Percentiles rank a stretch among this genome's conserved stretches.
Evolutionary conservation across 306 rosid species (phyloP).

Genomic region (Quercus variabilis): DNA sequence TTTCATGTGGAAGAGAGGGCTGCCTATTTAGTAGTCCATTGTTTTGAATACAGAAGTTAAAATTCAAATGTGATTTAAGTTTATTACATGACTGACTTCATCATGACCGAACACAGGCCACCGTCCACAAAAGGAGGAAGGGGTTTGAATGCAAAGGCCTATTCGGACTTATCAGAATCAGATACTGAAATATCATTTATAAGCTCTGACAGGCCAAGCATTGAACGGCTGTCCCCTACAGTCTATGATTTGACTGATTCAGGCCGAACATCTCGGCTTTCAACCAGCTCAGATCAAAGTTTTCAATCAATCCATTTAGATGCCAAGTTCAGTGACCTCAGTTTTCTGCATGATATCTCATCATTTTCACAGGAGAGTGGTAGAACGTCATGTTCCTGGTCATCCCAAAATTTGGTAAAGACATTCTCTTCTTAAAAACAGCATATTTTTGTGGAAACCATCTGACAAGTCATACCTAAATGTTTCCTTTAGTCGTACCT

Average conservation of each 20-base stretch:
- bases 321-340: slow-evolving; percentile 34
- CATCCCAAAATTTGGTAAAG: slow-evolving; percentile 64
- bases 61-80: not conserved
- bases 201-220: slow-evolving; percentile 78
- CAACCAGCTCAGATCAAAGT: slow-evolving; percentile 74
- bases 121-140: slow-evolving; percentile 34
- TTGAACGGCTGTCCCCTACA: slow-evolving; percentile 56
- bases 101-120: slow-evolving; percentile 34
- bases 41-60: too few species aligned
- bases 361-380: slow-evolving; percentile 51
- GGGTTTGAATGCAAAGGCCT: slow-evolving; percentile 34
- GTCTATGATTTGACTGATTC: slow-evolving; percentile 49
- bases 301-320: slow-evolving; percentile 39
- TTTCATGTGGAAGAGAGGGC: not conserved
- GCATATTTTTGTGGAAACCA: not conserved
- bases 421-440: not conserved
- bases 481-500: too few species aligned
- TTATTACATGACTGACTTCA: not conserved
- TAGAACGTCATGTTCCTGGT: slow-evolving; percentile 54
- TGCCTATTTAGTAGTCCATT: too few species aligned
- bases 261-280: slow-evolving; percentile 42
- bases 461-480: too few species aligned
- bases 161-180: slow-evolving; percentile 49
- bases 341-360: slow-evolving; percentile 35
- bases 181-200: slow-evolving; percentile 83